Evolutionary conservation across 345 rosid species (phyloP).

Genomic region (Microcos paniculata): DNA sequence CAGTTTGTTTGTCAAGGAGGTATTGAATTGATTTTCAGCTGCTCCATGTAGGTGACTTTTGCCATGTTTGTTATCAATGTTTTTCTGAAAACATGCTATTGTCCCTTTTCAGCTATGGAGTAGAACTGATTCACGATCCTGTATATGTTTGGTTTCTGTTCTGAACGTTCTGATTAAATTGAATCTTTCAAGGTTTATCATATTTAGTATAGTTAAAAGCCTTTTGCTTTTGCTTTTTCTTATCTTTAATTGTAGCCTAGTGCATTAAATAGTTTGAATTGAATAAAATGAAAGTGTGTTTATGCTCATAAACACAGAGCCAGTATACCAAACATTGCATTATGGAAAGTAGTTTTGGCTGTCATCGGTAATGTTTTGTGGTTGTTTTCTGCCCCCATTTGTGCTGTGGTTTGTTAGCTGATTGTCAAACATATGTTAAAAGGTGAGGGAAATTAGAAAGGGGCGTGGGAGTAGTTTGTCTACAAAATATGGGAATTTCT

Average conservation of each 20-base stretch:
- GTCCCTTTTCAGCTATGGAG: constrained; percentile 2
- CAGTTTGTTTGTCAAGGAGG: constrained; percentile 84
- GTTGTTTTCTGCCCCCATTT: neutral
- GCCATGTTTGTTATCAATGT: neutral
- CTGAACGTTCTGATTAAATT: neutral
- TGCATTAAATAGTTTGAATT: neutral
- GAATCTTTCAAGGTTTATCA: neutral
- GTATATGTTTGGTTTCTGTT: neutral
- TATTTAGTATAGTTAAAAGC: neutral
- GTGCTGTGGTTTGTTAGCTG: too few relatives aligned
- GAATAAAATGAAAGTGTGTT: neutral
- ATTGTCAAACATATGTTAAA: neutral
- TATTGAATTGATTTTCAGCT: constrained; percentile 24
- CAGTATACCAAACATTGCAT: neutral
- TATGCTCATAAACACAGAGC: neutral
- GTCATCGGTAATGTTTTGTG: neutral
- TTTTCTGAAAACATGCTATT: neutral
- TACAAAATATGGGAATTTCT: neutral
- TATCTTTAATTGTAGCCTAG: neutral
- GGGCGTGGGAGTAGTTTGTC: too few relatives aligned
- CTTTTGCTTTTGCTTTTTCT: neutral
- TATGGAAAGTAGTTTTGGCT: neutral
- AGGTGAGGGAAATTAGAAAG: neutral
- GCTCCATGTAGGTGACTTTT: neutral
- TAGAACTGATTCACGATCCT: constrained; percentile 52